Evolutionary conservation across 495 filamentous ascomycete genomes (phyloP).

Genomic region (Aspergillus biplanus): DNA sequence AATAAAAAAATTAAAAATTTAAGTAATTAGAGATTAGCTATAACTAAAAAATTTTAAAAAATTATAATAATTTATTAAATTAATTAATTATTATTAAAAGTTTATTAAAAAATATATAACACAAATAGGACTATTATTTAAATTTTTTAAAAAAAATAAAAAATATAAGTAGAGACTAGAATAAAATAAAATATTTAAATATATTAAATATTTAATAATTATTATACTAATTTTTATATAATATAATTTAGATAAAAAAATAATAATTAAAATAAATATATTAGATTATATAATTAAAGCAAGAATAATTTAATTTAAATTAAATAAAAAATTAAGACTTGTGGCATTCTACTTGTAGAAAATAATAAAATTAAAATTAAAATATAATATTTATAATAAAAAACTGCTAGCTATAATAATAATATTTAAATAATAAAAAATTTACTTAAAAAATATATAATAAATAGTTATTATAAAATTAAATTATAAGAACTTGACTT

Average conservation of each 20-base stretch:
- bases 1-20: too few species aligned
- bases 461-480: neutral
- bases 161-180: neutral
- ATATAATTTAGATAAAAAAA: too few species aligned
- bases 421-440: conserved; percentile 1
- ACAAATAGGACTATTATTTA: neutral
- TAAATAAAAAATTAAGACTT: neutral
- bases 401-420: conserved; percentile 2
- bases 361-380: neutral
- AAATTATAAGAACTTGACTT: neutral
- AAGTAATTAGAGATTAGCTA: too few species aligned
- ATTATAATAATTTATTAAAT: neutral
- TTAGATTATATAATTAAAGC: too few species aligned
- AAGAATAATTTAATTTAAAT: neutral
- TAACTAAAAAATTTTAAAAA: too few species aligned
- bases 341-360: neutral
- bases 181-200: neutral
- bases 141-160: neutral
- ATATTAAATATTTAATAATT: neutral
- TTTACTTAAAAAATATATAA: neutral
- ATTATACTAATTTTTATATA: neutral
- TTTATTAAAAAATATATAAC: neutral
- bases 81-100: neutral
- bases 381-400: neutral
- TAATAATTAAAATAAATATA: too few species aligned